Conservation (phyloP, 495 filamentous ascomycete genomes). For the Physcia stellaris region DNA sequence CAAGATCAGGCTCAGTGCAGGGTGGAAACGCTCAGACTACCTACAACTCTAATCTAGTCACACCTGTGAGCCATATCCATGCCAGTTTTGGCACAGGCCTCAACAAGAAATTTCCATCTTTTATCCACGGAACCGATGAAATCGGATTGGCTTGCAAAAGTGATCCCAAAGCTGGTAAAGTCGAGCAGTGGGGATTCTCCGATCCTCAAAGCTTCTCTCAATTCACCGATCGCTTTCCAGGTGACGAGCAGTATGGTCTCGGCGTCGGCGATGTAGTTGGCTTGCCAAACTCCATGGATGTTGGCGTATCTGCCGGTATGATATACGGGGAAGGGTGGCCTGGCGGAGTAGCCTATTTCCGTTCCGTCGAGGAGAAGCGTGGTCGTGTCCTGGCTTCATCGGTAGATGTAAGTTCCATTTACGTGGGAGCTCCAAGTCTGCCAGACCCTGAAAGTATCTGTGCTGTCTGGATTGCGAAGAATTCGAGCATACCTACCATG, state of each 20-base stretch:
- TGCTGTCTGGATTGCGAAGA: constrained; percentile 87
- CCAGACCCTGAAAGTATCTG: constrained; percentile 50
- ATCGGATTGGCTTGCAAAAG: constrained; percentile 58
- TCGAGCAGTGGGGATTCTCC: constrained; percentile 72
- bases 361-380: constrained; percentile 57
- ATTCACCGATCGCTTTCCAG: constrained; percentile 60
- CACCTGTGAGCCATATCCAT: constrained; percentile 62
- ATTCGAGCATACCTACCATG: constrained; percentile 48
- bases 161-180: constrained; percentile 60
- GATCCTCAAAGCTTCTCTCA: constrained; percentile 62
- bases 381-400: constrained; percentile 57
- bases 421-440: constrained; percentile 60
- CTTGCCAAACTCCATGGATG: constrained; percentile 73
- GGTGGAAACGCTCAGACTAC: constrained; percentile 51
- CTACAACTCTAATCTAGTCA: constrained; percentile 67
- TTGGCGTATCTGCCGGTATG: constrained; percentile 74
- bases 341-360: constrained; percentile 63
- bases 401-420: constrained; percentile 30
- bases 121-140: constrained; percentile 70
- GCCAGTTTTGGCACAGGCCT: constrained; percentile 47
- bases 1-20: constrained; percentile 32
- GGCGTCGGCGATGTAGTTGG: constrained; percentile 63
- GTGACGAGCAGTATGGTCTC: constrained; percentile 61
- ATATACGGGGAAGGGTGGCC: constrained; percentile 75
- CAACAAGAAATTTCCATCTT: constrained; percentile 56